Evolutionary conservation across 192 early-diverging fungal species (phyloP), one percentile per base, ranked within the genome.

Genomic region (Coemansia sp.): DNA sequence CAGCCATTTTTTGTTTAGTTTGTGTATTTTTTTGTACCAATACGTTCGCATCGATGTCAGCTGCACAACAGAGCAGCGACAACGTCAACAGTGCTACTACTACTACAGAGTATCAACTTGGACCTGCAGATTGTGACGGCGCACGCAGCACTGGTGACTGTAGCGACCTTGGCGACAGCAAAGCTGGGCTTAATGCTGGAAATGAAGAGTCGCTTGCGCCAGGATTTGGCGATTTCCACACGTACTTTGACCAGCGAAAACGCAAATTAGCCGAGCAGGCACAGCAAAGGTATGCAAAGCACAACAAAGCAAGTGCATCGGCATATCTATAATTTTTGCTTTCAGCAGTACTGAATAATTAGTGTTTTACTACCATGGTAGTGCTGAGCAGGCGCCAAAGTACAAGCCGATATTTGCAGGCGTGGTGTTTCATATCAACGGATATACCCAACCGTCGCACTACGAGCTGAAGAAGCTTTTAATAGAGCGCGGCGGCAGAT

Each of bases 401-500:
- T 28, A 58, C 42, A 65, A 33, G 42, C 61, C 35, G 44, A 69
- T 72, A 57, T 79, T 79, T 31, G 48, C 62, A 11, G 66, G 70
- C 8, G 70, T 69, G 24, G 66, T 69, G 4, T 69, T 90, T 23
- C 79, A 87, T 54, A 83, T 88, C 30, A 88, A 88, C 48, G 89
- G 89, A n/a, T 90, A 87, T 46, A 88, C 89, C 1, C 63, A 83
- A 33, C 86, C 87, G 18, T 70, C 77, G 46, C 65, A 77, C n/a
- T 66, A 60, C 28, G 81, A 80, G 50, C 47, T 84, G 44, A 75
- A 83, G 32, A 65, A 60, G 8, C 64, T 86, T 32, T 73, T 88
- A 22, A 54, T 86, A 2, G 75, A 81, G 27, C 76, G 83, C 53
- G 87, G 86, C 24, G 87, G 81, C 27, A 48, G 62, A 38, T 82